Evolutionary conservation across 306 rosid genomes (phyloP).

Genomic region (Malus sieversii): DNA sequence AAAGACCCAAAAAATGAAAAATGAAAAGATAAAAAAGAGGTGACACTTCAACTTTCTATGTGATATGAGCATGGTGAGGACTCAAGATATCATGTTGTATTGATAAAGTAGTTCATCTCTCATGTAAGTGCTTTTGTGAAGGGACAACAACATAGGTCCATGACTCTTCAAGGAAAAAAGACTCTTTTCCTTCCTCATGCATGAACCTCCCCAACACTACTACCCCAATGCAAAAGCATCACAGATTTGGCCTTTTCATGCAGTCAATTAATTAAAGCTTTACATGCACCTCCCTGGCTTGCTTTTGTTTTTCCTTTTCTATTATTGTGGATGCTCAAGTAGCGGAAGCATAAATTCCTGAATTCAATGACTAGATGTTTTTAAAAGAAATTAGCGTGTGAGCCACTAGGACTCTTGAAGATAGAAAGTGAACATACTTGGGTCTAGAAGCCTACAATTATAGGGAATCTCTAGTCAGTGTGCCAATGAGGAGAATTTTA

Average conservation of each 20-base stretch:
- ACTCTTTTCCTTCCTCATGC: slow-evolving; percentile 37
- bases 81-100: slow-evolving; percentile 41
- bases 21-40: background rate
- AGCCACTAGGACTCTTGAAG: background rate
- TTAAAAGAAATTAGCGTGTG: background rate
- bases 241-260: slow-evolving; percentile 5
- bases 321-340: too few relatives aligned
- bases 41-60: slow-evolving; percentile 24
- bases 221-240: slow-evolving; percentile 2
- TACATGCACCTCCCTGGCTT: background rate
- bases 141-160: slow-evolving; percentile 40
- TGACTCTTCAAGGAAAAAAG: slow-evolving; percentile 6
- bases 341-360: too few relatives aligned
- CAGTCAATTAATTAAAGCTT: background rate
- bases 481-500: slow-evolving; percentile 36
- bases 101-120: slow-evolving; percentile 46
- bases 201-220: slow-evolving; percentile 31
- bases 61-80: slow-evolving; percentile 52
- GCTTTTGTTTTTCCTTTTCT: background rate
- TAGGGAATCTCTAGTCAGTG: background rate
- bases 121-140: slow-evolving; percentile 37
- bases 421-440: too few relatives aligned
- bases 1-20: background rate
- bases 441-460: background rate
- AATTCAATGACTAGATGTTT: too few relatives aligned